These are phyloP conservation scores for Dryas alaskensis DNA, from an alignment of 306 rosid genomes.

Conservation along the genomic window DNA sequence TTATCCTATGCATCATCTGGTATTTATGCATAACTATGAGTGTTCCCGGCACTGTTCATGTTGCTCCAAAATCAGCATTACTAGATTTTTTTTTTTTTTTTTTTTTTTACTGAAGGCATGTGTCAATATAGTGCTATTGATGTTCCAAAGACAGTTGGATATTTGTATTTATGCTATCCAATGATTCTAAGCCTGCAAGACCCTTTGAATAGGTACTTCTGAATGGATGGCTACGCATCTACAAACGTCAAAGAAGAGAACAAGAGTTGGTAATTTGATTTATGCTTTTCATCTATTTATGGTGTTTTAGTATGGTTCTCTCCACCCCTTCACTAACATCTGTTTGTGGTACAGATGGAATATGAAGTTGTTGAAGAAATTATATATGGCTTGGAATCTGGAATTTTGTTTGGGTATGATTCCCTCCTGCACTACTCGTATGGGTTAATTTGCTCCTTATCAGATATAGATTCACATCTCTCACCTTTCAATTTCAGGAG, in stretches of 20 bases:
- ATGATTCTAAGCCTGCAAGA: constrained; percentile 23
- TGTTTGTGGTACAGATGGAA: constrained; percentile 69
- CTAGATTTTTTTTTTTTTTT: background rate
- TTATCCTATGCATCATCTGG: constrained; percentile 48
- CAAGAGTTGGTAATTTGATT: constrained; percentile 78
- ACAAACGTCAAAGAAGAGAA: constrained; percentile 72
- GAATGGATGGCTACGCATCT: constrained; percentile 87
- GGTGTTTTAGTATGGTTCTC: constrained; percentile 14
- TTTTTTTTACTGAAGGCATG: background rate
- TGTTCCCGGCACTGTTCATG: constrained; percentile 1
- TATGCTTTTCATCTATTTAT: constrained; percentile 18
- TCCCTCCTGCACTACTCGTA: constrained; percentile 17
- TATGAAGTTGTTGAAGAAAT: constrained; percentile 91
- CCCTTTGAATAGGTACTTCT: constrained; percentile 57
- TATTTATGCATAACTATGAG: constrained; percentile 13
- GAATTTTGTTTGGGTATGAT: constrained; percentile 87
- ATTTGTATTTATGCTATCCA: constrained; percentile 1
- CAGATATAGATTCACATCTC: constrained; percentile 14
- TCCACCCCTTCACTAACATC: constrained; percentile 24
- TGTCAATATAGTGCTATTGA: background rate
- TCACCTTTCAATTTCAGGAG: constrained; percentile 9
- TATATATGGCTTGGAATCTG: constrained; percentile 94
- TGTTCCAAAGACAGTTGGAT: background rate
- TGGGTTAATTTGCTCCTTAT: constrained; percentile 15
- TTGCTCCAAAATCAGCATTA: constrained; percentile 6